A percentile compares a stretch with the other conserved stretches of the same genome.
Evolutionary conservation across 495 filamentous ascomycete species (phyloP).

Genomic region (Zalerion maritima): DNA sequence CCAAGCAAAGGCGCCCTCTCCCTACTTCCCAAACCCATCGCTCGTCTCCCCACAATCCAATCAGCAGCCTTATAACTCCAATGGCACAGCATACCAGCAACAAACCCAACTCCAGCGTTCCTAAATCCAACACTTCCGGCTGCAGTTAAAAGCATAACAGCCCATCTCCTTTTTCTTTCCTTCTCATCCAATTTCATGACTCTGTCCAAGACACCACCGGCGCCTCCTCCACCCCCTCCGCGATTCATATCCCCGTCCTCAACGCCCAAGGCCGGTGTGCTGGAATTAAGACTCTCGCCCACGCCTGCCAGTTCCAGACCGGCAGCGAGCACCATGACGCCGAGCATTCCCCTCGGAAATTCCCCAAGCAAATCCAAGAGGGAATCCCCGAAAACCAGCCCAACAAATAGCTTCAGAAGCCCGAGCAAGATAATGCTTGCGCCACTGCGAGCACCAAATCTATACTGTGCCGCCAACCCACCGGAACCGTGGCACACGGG

Average conservation of each 20-base stretch:
- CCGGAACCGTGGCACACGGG: slow-evolving; percentile 90
- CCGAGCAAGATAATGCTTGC: slow-evolving; percentile 71
- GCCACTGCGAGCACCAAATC: slow-evolving; percentile 81
- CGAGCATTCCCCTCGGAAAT: slow-evolving; percentile 62
- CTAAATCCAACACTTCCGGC: slow-evolving; percentile 69
- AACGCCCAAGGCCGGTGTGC: slow-evolving; percentile 44
- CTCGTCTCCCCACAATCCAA: slow-evolving; percentile 20
- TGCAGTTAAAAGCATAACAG: slow-evolving; percentile 76
- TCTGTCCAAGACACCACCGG: slow-evolving; percentile 1
- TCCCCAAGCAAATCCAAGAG: slow-evolving; percentile 48
- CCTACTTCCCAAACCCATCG: slow-evolving; percentile 8
- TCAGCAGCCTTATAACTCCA: slow-evolving; percentile 32
- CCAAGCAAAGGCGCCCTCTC: slow-evolving; percentile 18
- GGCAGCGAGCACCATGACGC: slow-evolving; percentile 78
- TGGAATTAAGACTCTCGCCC: slow-evolving; percentile 65
- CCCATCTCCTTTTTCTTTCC: slow-evolving; percentile 59
- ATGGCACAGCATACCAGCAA: slow-evolving; percentile 63
- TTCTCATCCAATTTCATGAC: slow-evolving; percentile 31
- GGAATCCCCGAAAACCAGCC: slow-evolving; percentile 54
- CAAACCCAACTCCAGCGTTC: slow-evolving; percentile 78
- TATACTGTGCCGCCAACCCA: slow-evolving; percentile 74
- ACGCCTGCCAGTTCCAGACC: slow-evolving; percentile 75
- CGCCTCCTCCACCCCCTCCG: background rate
- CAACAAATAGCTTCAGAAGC: slow-evolving; percentile 56
- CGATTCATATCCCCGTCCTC: slow-evolving; percentile 6